Conservation (phyloP, 2,329 filamentous ascomycete genomes). For the Cercospora beticola region DNA sequence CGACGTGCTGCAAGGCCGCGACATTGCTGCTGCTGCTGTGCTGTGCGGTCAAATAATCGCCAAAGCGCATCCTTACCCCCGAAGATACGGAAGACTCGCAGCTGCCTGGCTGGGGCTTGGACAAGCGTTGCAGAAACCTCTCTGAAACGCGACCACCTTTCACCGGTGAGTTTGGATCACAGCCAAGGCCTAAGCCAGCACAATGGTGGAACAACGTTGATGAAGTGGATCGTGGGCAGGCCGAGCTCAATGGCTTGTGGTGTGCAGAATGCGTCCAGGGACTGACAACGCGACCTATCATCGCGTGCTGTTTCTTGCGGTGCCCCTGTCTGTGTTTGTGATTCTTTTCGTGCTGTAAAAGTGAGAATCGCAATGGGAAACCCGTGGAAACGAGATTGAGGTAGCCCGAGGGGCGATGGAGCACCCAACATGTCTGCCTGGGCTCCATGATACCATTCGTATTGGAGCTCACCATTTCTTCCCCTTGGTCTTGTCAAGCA, state of each 20-base stretch:
- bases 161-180: not conserved
- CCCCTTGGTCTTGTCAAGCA: constrained; percentile 68
- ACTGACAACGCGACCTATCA: not conserved
- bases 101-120: not conserved
- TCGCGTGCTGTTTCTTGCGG: not conserved
- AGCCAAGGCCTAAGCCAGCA: not conserved
- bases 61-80: not conserved
- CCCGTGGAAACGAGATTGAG: not conserved
- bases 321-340: not conserved
- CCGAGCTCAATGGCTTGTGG: not conserved
- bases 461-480: constrained; percentile 50
- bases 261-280: not conserved
- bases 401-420: not conserved
- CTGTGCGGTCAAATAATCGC: not conserved
- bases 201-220: not conserved
- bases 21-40: not conserved
- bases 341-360: not conserved
- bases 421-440: not conserved
- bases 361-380: not conserved
- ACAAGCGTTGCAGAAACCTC: not conserved
- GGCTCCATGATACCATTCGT: not conserved
- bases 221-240: not conserved
- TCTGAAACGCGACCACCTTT: not conserved
- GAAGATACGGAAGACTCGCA: not conserved
- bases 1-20: not conserved